Conservation (phyloP, 345 rosid genomes). For the Cochlearia excelsa region DNA sequence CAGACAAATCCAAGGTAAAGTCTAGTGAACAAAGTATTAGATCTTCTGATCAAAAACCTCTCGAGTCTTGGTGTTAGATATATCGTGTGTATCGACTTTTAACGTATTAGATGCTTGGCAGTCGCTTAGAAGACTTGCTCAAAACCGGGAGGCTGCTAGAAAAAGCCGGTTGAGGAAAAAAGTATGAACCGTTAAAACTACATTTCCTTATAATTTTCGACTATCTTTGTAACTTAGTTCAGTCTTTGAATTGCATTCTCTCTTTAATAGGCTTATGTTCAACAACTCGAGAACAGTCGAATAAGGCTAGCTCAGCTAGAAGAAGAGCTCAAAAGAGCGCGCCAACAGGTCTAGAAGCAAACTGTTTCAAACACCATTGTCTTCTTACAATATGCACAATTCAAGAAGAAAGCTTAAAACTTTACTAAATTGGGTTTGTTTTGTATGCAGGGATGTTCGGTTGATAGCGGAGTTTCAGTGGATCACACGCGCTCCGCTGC, state of each 20-base stretch:
- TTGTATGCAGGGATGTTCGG: constrained; percentile 49
- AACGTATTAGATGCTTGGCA: constrained; percentile 31
- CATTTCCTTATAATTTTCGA: no score
- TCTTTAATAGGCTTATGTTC: constrained; percentile 81
- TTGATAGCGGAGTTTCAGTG: constrained; percentile 45
- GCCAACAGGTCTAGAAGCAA: constrained; percentile 59
- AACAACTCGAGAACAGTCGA: constrained; percentile 79
- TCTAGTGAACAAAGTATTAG: constrained; percentile 63
- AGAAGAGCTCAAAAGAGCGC: constrained; percentile 77
- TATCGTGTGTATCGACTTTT: constrained; percentile 2
- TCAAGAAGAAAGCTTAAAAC: neutral
- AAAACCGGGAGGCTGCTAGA: constrained; percentile 96
- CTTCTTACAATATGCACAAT: neutral
- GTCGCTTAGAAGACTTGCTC: constrained; percentile 82
- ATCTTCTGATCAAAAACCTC: neutral
- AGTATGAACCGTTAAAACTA: constrained; percentile 33
- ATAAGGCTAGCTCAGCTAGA: constrained; percentile 67
- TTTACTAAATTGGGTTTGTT: constrained; percentile 1
- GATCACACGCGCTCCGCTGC: constrained; percentile 42
- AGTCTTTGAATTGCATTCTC: constrained; percentile 27
- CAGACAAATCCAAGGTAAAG: constrained; percentile 58
- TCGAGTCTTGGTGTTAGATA: constrained; percentile 11
- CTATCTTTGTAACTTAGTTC: neutral
- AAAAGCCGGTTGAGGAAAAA: constrained; percentile 89
- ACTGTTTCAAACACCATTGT: neutral